phyloP scores from a whole-genome alignment of 148 eudicot species.

The Nyssa sinensis region DNA sequence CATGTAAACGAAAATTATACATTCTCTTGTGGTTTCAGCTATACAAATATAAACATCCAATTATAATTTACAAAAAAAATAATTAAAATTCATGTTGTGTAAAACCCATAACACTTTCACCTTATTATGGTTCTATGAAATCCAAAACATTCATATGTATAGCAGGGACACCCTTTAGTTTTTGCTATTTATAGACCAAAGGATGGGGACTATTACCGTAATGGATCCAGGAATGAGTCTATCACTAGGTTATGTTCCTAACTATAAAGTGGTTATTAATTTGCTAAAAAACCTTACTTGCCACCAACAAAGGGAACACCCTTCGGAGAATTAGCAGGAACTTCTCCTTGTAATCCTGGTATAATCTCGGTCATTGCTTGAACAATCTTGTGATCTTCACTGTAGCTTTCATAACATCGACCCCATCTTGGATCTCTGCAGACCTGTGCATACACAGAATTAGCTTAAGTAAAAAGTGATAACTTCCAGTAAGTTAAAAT shows the following conservation, averaged over 20 bases:
- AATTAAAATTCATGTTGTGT: no score
- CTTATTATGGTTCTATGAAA: not conserved
- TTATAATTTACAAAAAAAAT: not conserved
- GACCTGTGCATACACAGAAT: constrained; percentile 27
- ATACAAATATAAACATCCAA: not conserved
- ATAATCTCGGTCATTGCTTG: constrained; percentile 50
- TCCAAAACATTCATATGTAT: not conserved
- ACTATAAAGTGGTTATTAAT: not conserved
- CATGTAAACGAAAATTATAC: not conserved
- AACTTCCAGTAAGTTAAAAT: not conserved
- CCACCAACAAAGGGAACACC: constrained; percentile 58
- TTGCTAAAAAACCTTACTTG: constrained; percentile 33
- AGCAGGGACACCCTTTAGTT: not conserved
- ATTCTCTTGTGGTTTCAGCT: not conserved
- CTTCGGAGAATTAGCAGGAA: constrained; percentile 33
- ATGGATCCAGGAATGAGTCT: not conserved
- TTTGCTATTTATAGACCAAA: not conserved
- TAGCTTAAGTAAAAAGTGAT: not conserved
- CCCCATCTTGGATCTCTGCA: constrained; percentile 76
- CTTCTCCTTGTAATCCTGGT: constrained; percentile 55
- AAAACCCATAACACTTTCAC: not conserved
- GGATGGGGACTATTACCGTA: not conserved
- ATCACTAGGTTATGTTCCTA: not conserved
- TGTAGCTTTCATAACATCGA: constrained; percentile 56
- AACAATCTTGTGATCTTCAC: constrained; percentile 52